Base-by-base conservation (phyloP, 2,329 filamentous ascomycete species). In the Fusarium goolgardi region DNA sequence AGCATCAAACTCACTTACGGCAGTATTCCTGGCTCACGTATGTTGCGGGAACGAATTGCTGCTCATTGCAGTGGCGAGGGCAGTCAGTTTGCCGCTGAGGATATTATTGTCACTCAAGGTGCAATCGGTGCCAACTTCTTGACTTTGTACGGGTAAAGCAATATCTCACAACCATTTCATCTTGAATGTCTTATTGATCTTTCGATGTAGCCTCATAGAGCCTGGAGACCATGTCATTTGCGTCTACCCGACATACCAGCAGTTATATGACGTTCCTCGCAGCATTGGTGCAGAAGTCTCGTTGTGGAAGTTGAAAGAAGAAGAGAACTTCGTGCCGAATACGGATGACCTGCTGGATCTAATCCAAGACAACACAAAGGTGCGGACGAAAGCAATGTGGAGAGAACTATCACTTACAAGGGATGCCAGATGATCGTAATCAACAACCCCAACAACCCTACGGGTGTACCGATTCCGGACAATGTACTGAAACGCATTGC, bases 111-210 rank as follows among this genome's bases (percentile, higher is more conserved):
- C 60, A 93, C 92, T 0, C 87, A 90, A 31, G 94, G 94, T 12
- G 93, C 92, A 16, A 96, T 96, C 51, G 85, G 88, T 8, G 93
- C 93, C n/a, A 97, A 97, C 75, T 92, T 93, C 71, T 80, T 96
- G n/a, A 81, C 89, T 4, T 20, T 50, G 23, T 50, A 50, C 20
- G 39, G 47, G 47, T 27, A 27, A 20, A 7, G 31, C 23, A 16
- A 37, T 6, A 39, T 10, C 23, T 27, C 32, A 27, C 21, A 20
- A 20, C 4, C 21, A 15, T n/a, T n/a, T 20, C 23, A 20, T 37
- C 13, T 20, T 39, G 15, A 5, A 27, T 37, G 34, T 23, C 47
- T n/a, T 20, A 13, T n/a, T 49, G 21, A 49, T 16, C 11, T 11
- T 18, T 39, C 85, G 96, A 10, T 94, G 94, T 76, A 83, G 90